Percentiles rank a stretch among this genome's conserved stretches.
Evolutionary conservation across 169 alveolate species (phyloP).

Genomic region (Babesia bigemina): DNA sequence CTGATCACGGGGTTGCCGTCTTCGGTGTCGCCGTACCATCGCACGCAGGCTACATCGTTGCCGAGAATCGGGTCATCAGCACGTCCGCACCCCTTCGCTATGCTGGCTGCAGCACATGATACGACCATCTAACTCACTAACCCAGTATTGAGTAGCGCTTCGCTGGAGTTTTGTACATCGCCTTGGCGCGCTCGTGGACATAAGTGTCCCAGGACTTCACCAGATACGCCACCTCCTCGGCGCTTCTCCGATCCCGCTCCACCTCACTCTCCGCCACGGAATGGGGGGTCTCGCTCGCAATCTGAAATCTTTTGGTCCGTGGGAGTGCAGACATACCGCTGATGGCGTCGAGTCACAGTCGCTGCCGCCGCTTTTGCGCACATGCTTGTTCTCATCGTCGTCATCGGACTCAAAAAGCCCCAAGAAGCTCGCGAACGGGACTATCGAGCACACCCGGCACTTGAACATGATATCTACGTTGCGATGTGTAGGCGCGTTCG

Average conservation of each 20-base stretch:
- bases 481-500: constrained; percentile 11
- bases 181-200: constrained; percentile 90
- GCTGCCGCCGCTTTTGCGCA: constrained; percentile 19
- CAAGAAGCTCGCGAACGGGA: constrained; percentile 76
- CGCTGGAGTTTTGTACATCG: constrained; percentile 86
- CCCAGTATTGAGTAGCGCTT: constrained; percentile 83
- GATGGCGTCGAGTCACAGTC: constrained; percentile 43
- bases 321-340: neutral
- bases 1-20: constrained; percentile 86
- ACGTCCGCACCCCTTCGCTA: constrained; percentile 83
- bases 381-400: constrained; percentile 17
- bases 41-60: constrained; percentile 86
- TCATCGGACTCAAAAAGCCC: constrained; percentile 58
- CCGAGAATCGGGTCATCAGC: constrained; percentile 88
- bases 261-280: constrained; percentile 63
- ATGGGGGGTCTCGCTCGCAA: constrained; percentile 9
- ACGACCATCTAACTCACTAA: constrained; percentile 24
- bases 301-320: neutral
- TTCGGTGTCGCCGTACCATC: constrained; percentile 87
- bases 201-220: constrained; percentile 89
- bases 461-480: constrained; percentile 57
- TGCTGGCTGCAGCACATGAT: constrained; percentile 69
- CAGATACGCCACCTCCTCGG: constrained; percentile 84
- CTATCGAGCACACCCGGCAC: constrained; percentile 78
- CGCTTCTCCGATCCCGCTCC: constrained; percentile 78